Evolutionary conservation across 306 rosid genomes (phyloP).

Genomic region (Oxytropis ochrocephala): DNA sequence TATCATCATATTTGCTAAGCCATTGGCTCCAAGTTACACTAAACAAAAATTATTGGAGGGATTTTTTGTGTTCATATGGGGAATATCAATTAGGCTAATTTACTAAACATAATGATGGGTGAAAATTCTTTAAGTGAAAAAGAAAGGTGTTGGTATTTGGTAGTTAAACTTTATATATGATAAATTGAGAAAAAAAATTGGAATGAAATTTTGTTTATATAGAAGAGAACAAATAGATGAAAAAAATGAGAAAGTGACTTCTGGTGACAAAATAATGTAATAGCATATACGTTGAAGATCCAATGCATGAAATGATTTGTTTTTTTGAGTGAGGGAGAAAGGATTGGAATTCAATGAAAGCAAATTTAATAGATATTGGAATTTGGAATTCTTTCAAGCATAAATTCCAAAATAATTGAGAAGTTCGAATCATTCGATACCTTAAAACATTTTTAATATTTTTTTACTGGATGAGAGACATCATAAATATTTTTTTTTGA

Average conservation of each 20-base stretch:
- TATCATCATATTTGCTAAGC: background rate
- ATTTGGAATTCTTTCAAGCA: too few relatives aligned
- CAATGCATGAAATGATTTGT: background rate
- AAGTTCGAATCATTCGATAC: background rate
- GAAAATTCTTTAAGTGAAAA: background rate
- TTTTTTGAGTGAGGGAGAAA: background rate
- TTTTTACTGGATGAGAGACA: too few relatives aligned
- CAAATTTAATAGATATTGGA: background rate
- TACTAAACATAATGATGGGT: background rate
- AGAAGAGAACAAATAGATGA: background rate
- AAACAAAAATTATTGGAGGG: background rate
- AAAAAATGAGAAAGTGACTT: conserved; percentile 3
- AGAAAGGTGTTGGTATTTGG: background rate
- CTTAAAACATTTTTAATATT: background rate
- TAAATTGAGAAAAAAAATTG: background rate
- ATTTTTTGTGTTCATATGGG: background rate
- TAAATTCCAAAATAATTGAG: background rate
- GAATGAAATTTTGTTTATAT: background rate
- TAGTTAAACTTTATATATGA: background rate
- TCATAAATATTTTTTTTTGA: too few relatives aligned
- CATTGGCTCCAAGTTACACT: background rate
- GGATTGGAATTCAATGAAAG: background rate
- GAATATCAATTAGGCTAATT: conserved; percentile 10
- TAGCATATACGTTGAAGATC: background rate
- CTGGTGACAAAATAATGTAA: conserved; percentile 4